phyloP scores from a whole-genome alignment of 2,329 filamentous ascomycete genomes.

The Aspergillus ochraceus region DNA sequence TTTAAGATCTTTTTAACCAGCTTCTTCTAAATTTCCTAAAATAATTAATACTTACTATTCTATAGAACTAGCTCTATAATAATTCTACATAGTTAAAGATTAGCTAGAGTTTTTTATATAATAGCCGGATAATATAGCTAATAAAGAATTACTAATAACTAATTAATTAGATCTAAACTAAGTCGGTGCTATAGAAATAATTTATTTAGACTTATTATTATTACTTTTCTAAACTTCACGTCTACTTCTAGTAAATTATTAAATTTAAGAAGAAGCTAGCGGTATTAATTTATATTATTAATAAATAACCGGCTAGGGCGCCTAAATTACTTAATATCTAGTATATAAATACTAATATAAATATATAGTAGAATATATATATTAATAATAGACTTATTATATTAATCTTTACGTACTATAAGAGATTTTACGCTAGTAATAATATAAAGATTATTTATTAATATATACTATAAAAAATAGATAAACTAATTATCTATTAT shows the following conservation, averaged over 20 bases:
- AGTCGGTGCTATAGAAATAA: neutral
- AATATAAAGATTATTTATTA: conserved; percentile 6
- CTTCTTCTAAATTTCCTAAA: neutral
- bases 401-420: neutral
- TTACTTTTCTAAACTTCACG: neutral
- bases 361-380: conserved; percentile 4
- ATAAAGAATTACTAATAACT: neutral
- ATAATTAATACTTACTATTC: neutral
- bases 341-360: neutral
- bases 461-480: neutral
- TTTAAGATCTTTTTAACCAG: neutral
- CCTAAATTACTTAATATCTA: neutral
- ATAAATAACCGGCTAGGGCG: neutral
- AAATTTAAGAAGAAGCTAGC: too few relatives aligned
- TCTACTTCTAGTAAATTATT: conserved; percentile 1
- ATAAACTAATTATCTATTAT: conserved; percentile 9
- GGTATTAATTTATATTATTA: neutral
- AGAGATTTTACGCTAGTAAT: conserved; percentile 6
- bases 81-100: neutral
- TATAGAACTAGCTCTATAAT: neutral
- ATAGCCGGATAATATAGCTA: conserved; percentile 1
- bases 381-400: conserved; percentile 2
- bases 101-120: conserved; percentile 6
- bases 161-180: neutral
- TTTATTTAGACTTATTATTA: neutral